Evolutionary conservation across 306 rosid species (phyloP), one percentile per base, ranked within the genome.

Genomic region (Castanospermum australe): DNA sequence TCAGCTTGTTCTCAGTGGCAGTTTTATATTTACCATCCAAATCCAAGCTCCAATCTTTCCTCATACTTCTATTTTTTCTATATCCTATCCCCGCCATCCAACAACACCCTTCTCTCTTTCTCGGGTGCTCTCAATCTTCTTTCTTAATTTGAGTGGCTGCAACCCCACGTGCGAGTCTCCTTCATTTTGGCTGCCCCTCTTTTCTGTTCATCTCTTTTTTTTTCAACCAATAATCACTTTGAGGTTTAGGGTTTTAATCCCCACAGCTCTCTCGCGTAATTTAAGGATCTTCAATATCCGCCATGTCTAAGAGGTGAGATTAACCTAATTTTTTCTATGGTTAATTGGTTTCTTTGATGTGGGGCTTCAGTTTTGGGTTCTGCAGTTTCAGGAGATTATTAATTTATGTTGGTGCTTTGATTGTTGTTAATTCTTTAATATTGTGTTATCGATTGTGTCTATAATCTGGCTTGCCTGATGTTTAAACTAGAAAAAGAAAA

Each of bases 231-330:
- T 50, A 48, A 59, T 39, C 54, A 5, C 38, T 64, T 63, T 1
- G 87, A 76, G 89, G 85, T 86, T 83, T 86, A 79, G 89, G 89
- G 85, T 83, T 86, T 86, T 77, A 64, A 76, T 83, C 83, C 38
- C 66, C 71, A 0, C 52, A 24, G 18, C 73, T 76, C 59, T 17
- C 14, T 61, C 24, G 24, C 35, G 57, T 77, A 70, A 71, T 56
- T 76, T 71, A 71, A 36, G 18, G 36, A 51, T 30, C 17, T 15
- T 33, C 66, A 47, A 62, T 64, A 32, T 30, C 63, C 50, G 56
- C 83, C 83, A 86, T 86, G 89, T 83, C 89, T 45, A 86, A 61
- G 79, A 83, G 89, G 89, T 86, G 28, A 77, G 76, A 51, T 50
- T 78, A 12, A 75, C 51, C 0, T 67, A 0, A 1, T 12, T 72